phyloP scores from a whole-genome alignment of 2,329 filamentous ascomycete genomes.

The Ramichloridium luteum region DNA sequence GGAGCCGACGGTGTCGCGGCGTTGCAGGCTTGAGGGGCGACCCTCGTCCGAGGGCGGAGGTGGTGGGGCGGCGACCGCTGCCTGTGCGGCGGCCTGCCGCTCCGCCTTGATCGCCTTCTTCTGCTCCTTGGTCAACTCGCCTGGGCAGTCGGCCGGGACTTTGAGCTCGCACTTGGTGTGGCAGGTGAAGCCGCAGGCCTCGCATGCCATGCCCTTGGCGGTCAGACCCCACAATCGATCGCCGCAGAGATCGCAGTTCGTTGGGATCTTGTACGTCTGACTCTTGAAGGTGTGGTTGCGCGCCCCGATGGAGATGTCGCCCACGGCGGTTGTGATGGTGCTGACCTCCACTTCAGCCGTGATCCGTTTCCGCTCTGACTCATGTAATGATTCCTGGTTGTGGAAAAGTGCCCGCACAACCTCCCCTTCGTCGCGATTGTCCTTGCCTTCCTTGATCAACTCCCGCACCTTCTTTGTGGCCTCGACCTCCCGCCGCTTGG shows the following conservation, averaged over 20 bases:
- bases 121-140: slow-evolving; percentile 86
- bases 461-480: slow-evolving; percentile 60
- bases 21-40: slow-evolving; percentile 45
- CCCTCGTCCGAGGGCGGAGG: slow-evolving; percentile 15
- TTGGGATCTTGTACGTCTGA: slow-evolving; percentile 98
- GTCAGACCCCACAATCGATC: slow-evolving; percentile 95
- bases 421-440: slow-evolving; percentile 79
- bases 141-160: slow-evolving; percentile 88
- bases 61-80: slow-evolving; percentile 23
- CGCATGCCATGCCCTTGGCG: slow-evolving; percentile 91
- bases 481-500: slow-evolving; percentile 77
- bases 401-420: slow-evolving; percentile 73
- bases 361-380: slow-evolving; percentile 68
- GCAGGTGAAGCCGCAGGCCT: slow-evolving; percentile 94
- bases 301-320: slow-evolving; percentile 82
- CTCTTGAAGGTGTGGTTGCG: slow-evolving; percentile 96
- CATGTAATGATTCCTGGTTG: slow-evolving; percentile 73
- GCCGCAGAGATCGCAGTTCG: slow-evolving; percentile 92
- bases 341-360: slow-evolving; percentile 87
- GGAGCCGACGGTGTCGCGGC: slow-evolving; percentile 82
- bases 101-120: slow-evolving; percentile 85
- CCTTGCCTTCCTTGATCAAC: slow-evolving; percentile 66
- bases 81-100: slow-evolving; percentile 66
- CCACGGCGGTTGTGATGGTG: slow-evolving; percentile 81
- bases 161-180: slow-evolving; percentile 99